phyloP scores from a whole-genome alignment of 768 basidiomycete species.

The Termitomyces bulborhizus region DNA sequence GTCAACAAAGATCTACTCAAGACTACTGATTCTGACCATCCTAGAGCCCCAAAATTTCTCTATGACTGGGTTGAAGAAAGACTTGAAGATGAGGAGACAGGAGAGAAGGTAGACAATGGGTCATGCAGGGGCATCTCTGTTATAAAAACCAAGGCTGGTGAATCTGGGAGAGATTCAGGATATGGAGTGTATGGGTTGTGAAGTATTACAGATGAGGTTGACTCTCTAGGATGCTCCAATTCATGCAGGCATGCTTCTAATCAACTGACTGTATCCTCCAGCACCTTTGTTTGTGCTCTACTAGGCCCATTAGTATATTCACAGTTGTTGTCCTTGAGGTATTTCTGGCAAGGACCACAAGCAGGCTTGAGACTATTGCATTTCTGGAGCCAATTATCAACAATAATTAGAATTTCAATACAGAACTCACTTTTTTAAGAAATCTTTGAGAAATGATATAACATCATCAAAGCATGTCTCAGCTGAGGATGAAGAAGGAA shows the following conservation, averaged over 20 bases:
- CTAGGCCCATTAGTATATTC: slow-evolving; percentile 64
- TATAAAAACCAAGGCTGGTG: slow-evolving; percentile 25
- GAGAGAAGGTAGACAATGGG: slow-evolving; percentile 38
- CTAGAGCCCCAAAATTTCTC: slow-evolving; percentile 29
- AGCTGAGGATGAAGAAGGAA: background rate
- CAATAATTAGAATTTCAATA: slow-evolving; percentile 1
- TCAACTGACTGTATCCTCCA: slow-evolving; percentile 54
- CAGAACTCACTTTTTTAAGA: slow-evolving; percentile 40
- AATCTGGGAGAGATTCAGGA: slow-evolving; percentile 25
- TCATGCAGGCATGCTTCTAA: slow-evolving; percentile 53
- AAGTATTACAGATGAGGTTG: slow-evolving; percentile 41
- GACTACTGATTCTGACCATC: slow-evolving; percentile 35
- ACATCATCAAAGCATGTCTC: background rate
- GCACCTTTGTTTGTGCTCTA: slow-evolving; percentile 50
- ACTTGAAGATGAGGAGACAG: slow-evolving; percentile 38
- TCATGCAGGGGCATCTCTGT: slow-evolving; percentile 23
- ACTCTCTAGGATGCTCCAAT: slow-evolving; percentile 45
- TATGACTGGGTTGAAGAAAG: slow-evolving; percentile 41
- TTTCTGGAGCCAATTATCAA: slow-evolving; percentile 32
- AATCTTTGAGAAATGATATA: no score
- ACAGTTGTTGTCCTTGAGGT: slow-evolving; percentile 60
- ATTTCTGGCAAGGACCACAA: slow-evolving; percentile 56
- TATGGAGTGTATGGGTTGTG: slow-evolving; percentile 41
- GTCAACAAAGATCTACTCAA: slow-evolving; percentile 37
- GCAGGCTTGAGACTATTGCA: slow-evolving; percentile 62